A percentile compares a stretch with the other conserved stretches of the same genome.
Conservation (phyloP, 2,329 filamentous ascomycete genomes). For the Colletotrichum nymphaeae region DNA sequence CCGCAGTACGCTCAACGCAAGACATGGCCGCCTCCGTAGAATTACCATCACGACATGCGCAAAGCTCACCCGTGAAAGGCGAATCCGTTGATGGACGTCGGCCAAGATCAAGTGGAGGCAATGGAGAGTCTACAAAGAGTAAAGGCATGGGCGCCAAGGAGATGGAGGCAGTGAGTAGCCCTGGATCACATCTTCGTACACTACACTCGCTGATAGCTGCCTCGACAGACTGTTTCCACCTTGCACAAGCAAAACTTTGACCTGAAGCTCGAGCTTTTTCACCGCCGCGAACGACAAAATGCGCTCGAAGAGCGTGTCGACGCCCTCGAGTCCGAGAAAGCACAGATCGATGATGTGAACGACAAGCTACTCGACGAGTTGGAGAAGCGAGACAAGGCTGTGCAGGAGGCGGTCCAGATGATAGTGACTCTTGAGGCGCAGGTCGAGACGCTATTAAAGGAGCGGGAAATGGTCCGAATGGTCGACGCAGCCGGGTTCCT, state of each 20-base stretch:
- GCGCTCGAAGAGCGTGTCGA: conserved; percentile 69
- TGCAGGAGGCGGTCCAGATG: conserved; percentile 77
- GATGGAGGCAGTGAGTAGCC: conserved; percentile 68
- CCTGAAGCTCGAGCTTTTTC: conserved; percentile 78
- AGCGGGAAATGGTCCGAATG: conserved; percentile 64
- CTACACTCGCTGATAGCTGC: conserved; percentile 18
- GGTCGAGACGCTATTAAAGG: conserved; percentile 63
- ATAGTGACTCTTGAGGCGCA: conserved; percentile 74
- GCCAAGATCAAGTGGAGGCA: conserved; percentile 55
- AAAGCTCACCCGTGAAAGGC: conserved; percentile 53
- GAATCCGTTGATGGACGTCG: conserved; percentile 48
- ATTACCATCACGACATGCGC: conserved; percentile 45
- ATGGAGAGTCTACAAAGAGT: conserved; percentile 54
- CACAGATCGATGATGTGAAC: conserved; percentile 67
- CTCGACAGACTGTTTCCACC: conserved; percentile 68
- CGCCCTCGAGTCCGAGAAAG: conserved; percentile 63
- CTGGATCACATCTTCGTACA: neutral
- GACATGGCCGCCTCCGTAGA: conserved; percentile 54
- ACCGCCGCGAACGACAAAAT: conserved; percentile 73
- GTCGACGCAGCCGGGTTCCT: conserved; percentile 57
- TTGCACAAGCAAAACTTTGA: conserved; percentile 83
- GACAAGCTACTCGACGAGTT: conserved; percentile 69
- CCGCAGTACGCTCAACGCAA: conserved; percentile 49
- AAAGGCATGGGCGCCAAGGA: conserved; percentile 73
- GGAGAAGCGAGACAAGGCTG: conserved; percentile 75